A percentile compares a stretch with the other conserved stretches of the same genome.
These are phyloP conservation scores for Xanthoceras sorbifolium DNA, from an alignment of 345 rosid species.

Conservation along the genomic window DNA sequence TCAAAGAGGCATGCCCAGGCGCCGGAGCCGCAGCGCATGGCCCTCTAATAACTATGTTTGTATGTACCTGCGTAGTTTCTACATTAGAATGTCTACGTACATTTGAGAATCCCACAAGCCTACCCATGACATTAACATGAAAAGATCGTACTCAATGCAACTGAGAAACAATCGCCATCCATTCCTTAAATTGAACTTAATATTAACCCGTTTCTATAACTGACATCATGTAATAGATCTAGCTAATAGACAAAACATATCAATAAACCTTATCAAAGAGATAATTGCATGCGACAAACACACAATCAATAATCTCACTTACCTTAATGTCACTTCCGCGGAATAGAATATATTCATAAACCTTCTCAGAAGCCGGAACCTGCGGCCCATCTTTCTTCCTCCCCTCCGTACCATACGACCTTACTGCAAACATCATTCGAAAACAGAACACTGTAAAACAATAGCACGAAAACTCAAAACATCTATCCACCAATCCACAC, in stretches of 20 bases:
- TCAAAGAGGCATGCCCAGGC: too few relatives aligned
- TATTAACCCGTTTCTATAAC: neutral
- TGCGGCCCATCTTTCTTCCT: slow-evolving; percentile 62
- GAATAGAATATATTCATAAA: slow-evolving; percentile 59
- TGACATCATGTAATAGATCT: neutral
- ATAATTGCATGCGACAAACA: neutral
- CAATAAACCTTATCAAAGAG: neutral
- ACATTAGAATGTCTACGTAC: neutral
- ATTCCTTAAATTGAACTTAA: neutral
- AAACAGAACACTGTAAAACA: too few relatives aligned
- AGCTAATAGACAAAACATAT: neutral
- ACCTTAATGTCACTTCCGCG: slow-evolving; percentile 71
- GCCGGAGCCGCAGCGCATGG: too few relatives aligned
- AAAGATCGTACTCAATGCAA: neutral
- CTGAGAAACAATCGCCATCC: neutral
- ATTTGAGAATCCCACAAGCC: neutral
- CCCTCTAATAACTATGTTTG: too few relatives aligned
- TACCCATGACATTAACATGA: neutral
- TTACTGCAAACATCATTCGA: slow-evolving; percentile 37
- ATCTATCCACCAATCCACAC: neutral
- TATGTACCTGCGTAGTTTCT: too few relatives aligned
- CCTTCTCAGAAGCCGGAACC: slow-evolving; percentile 48
- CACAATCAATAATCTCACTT: neutral
- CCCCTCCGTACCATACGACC: slow-evolving; percentile 67
- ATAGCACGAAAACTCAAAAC: neutral